These are phyloP conservation scores for Paramecium caudatum DNA, from an alignment of 73 alveolate genomes.

Conservation along the genomic window DNA sequence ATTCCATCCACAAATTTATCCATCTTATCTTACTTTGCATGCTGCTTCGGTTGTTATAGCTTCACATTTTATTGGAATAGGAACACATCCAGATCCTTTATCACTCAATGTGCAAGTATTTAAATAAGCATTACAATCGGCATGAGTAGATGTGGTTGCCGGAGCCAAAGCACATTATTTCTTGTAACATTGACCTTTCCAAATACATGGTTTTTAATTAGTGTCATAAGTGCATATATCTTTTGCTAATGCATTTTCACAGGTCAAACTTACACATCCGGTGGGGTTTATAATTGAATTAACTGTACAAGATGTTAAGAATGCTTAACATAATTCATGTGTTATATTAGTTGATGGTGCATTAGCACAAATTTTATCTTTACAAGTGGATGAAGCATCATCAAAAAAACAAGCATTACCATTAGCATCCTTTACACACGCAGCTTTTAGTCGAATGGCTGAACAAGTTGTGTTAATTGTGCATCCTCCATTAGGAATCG, in stretches of 20 bases:
- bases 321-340: neutral
- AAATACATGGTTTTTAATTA: neutral
- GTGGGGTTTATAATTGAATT: neutral
- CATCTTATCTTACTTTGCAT: neutral
- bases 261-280: neutral
- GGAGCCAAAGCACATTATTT: slow-evolving; percentile 8
- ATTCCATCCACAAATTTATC: slow-evolving; percentile 39
- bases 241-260: neutral
- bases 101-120: neutral
- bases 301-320: neutral
- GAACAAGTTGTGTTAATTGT: neutral
- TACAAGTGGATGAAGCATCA: neutral
- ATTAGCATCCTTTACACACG: neutral
- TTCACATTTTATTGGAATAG: slow-evolving; percentile 25
- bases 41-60: neutral
- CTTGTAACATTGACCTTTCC: slow-evolving; percentile 8
- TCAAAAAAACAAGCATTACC: neutral
- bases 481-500: neutral
- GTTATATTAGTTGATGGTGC: neutral
- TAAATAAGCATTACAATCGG: neutral
- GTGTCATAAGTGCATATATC: neutral
- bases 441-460: neutral
- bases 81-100: neutral
- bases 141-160: neutral
- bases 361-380: neutral